These are phyloP conservation scores for Fusarium napiforme DNA, from an alignment of 2,329 filamentous ascomycete genomes.

Conservation along the genomic window DNA sequence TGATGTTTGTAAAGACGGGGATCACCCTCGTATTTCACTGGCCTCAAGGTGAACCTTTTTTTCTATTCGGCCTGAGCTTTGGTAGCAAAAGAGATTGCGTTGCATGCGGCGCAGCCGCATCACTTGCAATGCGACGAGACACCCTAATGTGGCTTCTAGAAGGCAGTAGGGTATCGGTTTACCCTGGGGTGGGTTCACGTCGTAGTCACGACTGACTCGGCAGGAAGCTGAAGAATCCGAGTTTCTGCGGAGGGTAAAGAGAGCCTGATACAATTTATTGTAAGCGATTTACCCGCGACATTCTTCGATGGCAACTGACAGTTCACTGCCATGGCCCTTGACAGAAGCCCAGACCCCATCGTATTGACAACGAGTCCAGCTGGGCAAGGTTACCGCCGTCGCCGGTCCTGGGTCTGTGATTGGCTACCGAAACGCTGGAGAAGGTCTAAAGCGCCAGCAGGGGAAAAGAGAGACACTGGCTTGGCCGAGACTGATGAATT, in stretches of 20 bases:
- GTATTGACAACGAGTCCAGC: slow-evolving; percentile 35
- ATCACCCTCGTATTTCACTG: not conserved
- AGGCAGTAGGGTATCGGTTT: slow-evolving; percentile 2
- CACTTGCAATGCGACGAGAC: slow-evolving; percentile 13
- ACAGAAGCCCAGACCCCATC: slow-evolving; percentile 16
- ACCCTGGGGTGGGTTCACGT: not conserved
- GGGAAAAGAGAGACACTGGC: slow-evolving; percentile 37
- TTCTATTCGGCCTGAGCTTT: not conserved
- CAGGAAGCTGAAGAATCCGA: not conserved
- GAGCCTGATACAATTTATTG: not conserved
- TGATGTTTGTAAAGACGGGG: slow-evolving; percentile 10
- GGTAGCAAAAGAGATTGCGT: slow-evolving; percentile 37
- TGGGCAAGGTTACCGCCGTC: slow-evolving; percentile 46
- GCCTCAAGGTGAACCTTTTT: slow-evolving; percentile 10
- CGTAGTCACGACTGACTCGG: not conserved
- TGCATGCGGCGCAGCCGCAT: slow-evolving; percentile 40
- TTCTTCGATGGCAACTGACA: not conserved
- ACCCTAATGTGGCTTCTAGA: slow-evolving; percentile 38
- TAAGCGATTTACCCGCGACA: not conserved
- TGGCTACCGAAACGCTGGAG: slow-evolving; percentile 49
- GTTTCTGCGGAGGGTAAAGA: not conserved
- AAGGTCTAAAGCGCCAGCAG: slow-evolving; percentile 34
- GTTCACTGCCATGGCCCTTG: not conserved
- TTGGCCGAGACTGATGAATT: slow-evolving; percentile 19
- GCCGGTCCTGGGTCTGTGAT: slow-evolving; percentile 42